These are phyloP conservation scores for Lachnellula subtilissima DNA, from an alignment of 2,329 filamentous ascomycete species.

Conservation along the genomic window DNA sequence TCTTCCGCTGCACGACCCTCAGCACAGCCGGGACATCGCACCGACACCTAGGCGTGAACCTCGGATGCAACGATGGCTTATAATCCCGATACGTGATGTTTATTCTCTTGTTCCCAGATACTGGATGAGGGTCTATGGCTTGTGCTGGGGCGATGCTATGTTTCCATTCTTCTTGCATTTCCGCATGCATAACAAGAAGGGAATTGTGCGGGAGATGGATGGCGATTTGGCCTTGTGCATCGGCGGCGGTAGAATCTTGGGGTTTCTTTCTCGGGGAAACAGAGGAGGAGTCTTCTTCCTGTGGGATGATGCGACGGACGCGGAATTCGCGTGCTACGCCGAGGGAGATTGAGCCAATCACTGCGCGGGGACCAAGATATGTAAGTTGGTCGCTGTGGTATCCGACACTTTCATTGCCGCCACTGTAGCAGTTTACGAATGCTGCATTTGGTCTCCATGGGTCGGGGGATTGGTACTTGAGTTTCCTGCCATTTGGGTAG, in stretches of 20 bases:
- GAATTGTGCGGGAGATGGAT: conserved; percentile 95
- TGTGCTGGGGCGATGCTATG: conserved; percentile 73
- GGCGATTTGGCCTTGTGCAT: conserved; percentile 78
- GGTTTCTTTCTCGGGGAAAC: conserved; percentile 4
- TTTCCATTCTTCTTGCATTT: conserved; percentile 98
- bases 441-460: conserved; percentile 83
- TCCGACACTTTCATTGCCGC: conserved; percentile 75
- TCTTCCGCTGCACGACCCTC: conserved; percentile 74
- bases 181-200: conserved; percentile 89
- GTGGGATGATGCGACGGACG: conserved; percentile 69
- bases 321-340: conserved; percentile 93
- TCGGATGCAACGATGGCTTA: conserved; percentile 69
- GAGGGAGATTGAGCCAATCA: conserved; percentile 86
- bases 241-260: conserved; percentile 39
- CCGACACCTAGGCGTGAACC: conserved; percentile 69
- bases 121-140: conserved; percentile 77
- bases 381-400: conserved; percentile 92
- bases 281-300: conserved; percentile 36
- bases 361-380: conserved; percentile 80
- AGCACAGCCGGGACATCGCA: conserved; percentile 67
- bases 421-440: conserved; percentile 91
- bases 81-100: conserved; percentile 95
- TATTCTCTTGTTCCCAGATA: conserved; percentile 75
- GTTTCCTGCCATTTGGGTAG: conserved; percentile 66
- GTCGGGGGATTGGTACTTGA: conserved; percentile 69